These are phyloP conservation scores for Coemansia sp. DNA, from an alignment of 192 early-diverging fungal genomes.

Conservation along the genomic window DNA sequence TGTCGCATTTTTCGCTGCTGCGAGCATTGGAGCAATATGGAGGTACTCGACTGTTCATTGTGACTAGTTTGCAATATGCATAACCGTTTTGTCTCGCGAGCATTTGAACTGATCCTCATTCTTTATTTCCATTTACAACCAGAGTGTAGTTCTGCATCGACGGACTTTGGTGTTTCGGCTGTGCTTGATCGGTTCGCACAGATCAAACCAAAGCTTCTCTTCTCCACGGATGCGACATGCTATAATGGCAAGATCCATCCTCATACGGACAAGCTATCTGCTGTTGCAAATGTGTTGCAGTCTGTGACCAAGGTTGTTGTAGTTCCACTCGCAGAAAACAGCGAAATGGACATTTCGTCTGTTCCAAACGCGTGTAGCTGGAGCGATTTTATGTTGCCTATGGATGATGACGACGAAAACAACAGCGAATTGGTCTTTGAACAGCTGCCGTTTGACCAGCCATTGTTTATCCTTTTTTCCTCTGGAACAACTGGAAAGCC, in stretches of 20 bases:
- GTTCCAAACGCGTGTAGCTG: slow-evolving; percentile 41
- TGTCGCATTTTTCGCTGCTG: slow-evolving; percentile 72
- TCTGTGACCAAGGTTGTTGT: slow-evolving; percentile 76
- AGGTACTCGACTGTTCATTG: slow-evolving; percentile 27
- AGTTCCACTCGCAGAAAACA: slow-evolving; percentile 65
- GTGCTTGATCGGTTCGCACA: slow-evolving; percentile 93
- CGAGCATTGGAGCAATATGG: slow-evolving; percentile 90
- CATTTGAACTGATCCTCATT: background rate
- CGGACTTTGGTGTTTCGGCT: slow-evolving; percentile 90
- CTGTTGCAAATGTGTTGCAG: slow-evolving; percentile 68
- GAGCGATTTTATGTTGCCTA: slow-evolving; percentile 58
- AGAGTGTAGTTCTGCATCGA: slow-evolving; percentile 69
- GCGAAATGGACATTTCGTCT: slow-evolving; percentile 23
- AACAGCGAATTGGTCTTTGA: slow-evolving; percentile 63
- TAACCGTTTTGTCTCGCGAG: background rate
- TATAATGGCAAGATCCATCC: slow-evolving; percentile 89
- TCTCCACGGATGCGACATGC: slow-evolving; percentile 87
- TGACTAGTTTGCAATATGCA: too few species aligned
- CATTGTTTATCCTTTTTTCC: slow-evolving; percentile 87
- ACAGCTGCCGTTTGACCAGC: slow-evolving; percentile 89
- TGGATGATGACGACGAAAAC: slow-evolving; percentile 19
- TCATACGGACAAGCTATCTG: slow-evolving; percentile 72
- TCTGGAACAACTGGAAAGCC: slow-evolving; percentile 95
- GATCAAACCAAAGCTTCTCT: slow-evolving; percentile 86
- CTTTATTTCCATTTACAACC: background rate